Conservation (phyloP, 176 grass and related monocot species). For the Chrysopogon serrulatus region DNA sequence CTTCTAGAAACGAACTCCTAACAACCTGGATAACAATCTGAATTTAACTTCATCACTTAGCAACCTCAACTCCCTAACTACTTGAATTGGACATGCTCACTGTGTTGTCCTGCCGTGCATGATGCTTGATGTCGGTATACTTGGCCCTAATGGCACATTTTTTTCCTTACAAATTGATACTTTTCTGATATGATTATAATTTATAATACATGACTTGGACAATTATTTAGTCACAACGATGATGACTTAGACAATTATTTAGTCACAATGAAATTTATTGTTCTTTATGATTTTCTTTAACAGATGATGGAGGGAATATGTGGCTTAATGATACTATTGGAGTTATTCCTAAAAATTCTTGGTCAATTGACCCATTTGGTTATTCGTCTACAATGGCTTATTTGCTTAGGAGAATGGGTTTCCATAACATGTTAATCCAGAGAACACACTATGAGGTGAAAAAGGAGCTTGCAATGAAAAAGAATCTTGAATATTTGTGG, state of each 20-base stretch:
- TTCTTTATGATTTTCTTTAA: slow-evolving; percentile 21
- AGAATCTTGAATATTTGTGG: slow-evolving; percentile 96
- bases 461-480: slow-evolving; percentile 80
- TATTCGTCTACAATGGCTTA: slow-evolving; percentile 99
- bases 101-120: not conserved
- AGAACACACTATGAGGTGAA: slow-evolving; percentile 97
- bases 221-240: slow-evolving; percentile 21
- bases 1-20: no score
- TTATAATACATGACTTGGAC: not conserved
- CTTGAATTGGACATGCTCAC: not conserved
- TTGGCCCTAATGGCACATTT: not conserved
- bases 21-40: not conserved
- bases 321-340: slow-evolving; percentile 97
- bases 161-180: not conserved
- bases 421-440: slow-evolving; percentile 95
- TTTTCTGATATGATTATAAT: not conserved
- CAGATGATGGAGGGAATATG: slow-evolving; percentile 95
- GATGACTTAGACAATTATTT: slow-evolving; percentile 8
- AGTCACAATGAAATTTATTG: slow-evolving; percentile 4
- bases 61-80: no score
- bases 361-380: slow-evolving; percentile 96
- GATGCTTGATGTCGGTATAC: not conserved
- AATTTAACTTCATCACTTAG: no score
- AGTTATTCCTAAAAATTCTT: slow-evolving; percentile 95
- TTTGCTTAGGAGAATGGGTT: slow-evolving; percentile 91